A percentile compares a stretch with the other conserved stretches of the same genome.
Conservation (phyloP, 805 yeast genomes). For the Wickerhamiella dianesei region DNA sequence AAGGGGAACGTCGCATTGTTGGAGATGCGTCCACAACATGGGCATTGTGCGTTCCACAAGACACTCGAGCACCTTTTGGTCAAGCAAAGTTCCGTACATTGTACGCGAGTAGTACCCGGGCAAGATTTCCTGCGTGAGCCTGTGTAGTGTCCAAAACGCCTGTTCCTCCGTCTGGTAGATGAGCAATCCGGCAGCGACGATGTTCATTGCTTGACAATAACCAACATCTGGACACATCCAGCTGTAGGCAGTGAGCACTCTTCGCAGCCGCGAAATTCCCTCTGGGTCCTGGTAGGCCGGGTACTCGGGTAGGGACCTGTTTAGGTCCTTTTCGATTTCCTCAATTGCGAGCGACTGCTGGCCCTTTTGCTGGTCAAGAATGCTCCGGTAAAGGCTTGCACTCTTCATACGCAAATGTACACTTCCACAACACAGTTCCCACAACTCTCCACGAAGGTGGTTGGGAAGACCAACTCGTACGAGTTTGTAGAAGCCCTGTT, state of each 20-base stretch:
- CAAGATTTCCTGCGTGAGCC: conserved; percentile 67
- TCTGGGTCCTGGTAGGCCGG: conserved; percentile 80
- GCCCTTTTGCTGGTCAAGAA: conserved; percentile 49
- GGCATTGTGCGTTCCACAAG: conserved; percentile 87
- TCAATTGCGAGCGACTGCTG: conserved; percentile 74
- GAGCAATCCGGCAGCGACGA: conserved; percentile 41
- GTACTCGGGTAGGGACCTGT: conserved; percentile 89
- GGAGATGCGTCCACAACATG: conserved; percentile 68
- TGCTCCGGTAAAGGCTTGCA: conserved; percentile 41
- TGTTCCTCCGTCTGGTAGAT: conserved; percentile 82
- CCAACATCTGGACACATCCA: conserved; percentile 98
- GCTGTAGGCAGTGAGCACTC: conserved; percentile 85
- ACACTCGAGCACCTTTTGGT: conserved; percentile 85
- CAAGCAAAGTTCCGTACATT: conserved; percentile 92
- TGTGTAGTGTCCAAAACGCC: conserved; percentile 83
- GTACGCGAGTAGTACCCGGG: conserved; percentile 96
- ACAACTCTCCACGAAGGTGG: conserved; percentile 82
- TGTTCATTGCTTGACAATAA: conserved; percentile 98
- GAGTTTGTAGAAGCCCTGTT: conserved; percentile 66
- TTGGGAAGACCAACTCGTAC: conserved; percentile 91
- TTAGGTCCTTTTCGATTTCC: conserved; percentile 91
- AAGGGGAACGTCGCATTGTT: conserved; percentile 69
- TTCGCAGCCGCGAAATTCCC: conserved; percentile 71
- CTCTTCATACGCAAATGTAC: conserved; percentile 57
- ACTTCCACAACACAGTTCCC: conserved; percentile 89